phyloP scores from a whole-genome alignment of 495 filamentous ascomycete species.

The Usnea hakonensis region DNA sequence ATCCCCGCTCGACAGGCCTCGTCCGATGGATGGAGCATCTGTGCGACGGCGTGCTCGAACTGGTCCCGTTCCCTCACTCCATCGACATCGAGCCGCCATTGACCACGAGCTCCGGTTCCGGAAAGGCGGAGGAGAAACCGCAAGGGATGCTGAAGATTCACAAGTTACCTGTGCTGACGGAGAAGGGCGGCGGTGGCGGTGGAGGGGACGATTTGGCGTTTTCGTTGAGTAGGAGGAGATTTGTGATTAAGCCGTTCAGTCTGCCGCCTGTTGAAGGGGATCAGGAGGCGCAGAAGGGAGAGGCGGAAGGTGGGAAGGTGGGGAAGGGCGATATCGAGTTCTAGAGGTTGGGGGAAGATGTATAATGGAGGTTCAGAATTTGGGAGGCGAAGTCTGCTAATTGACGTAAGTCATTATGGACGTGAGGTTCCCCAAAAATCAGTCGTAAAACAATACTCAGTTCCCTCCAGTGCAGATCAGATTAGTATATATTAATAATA shows the following conservation, averaged over 20 bases:
- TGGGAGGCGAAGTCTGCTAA: not conserved
- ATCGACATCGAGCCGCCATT: conserved; percentile 46
- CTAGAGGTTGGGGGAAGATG: conserved; percentile 27
- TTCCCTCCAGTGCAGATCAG: too few species aligned
- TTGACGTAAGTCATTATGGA: not conserved
- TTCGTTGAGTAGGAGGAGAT: conserved; percentile 70
- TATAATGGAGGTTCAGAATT: not conserved
- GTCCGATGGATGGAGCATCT: conserved; percentile 84
- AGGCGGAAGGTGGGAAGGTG: conserved; percentile 38
- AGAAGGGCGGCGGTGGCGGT: conserved; percentile 77
- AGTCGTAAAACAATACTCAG: too few species aligned
- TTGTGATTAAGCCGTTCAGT: conserved; percentile 82
- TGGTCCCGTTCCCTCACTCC: conserved; percentile 73
- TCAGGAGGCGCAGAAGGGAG: conserved; percentile 55
- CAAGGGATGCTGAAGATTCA: conserved; percentile 83
- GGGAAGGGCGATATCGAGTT: conserved; percentile 59
- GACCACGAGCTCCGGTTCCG: conserved; percentile 38
- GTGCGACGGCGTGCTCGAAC: conserved; percentile 77
- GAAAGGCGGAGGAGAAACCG: conserved; percentile 59
- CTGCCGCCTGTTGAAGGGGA: conserved; percentile 84
- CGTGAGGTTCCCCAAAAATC: not conserved
- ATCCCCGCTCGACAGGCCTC: conserved; percentile 68
- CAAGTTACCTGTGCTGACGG: conserved; percentile 73
- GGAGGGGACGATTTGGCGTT: conserved; percentile 84
- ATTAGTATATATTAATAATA: too few species aligned